Base-by-base conservation (phyloP, 2,329 filamentous ascomycete genomes). In the Gremmenia infestans region DNA sequence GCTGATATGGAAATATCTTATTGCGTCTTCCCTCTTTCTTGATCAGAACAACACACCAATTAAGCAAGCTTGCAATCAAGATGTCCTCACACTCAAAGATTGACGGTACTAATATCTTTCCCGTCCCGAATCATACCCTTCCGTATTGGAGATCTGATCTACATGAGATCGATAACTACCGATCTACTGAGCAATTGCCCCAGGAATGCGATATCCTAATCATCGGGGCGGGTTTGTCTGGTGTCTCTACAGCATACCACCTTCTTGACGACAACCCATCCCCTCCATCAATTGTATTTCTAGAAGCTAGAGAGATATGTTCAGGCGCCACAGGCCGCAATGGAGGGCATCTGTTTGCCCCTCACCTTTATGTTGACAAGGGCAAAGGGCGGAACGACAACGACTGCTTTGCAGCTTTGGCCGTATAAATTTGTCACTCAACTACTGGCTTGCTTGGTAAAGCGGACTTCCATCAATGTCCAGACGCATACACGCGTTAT, bases 371-470 rank as follows among this genome's bases (percentile, higher is more conserved):
- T 56, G 67, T 71, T 36, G 66, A 69, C 5, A 69, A 56, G 5
- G 23, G 57, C 53, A 5, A 54, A 45, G 32, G 57, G 23, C 22
- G 55, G 45, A 12, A 48, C 54, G 23, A 47, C 51, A 6, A 55
- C 51, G 23, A 60, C 55, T 2, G 63, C 63, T 7, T 53, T 50
- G 9, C 50, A 55, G 35, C 48, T 81, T 15, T 82, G 78, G 78
- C 81, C 83, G 1, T 85, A 85, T 67, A 86, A 86, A 63, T 73
- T 85, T 12, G 75, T 86, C 3, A 71, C 76, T 0, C 74, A 75
- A 40, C 74, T 84, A 0, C 69, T 85, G 1, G 70, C 76, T 48
- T 72, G 78, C 0, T 64, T 81, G 4, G 71, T 76, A 17, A 25
- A 45, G 5, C 52, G 40, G 6, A 75, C 72, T 11, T 69, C 65